Percentiles rank a stretch among this genome's conserved stretches.
Conservation (phyloP, 2,329 filamentous ascomycete genomes). For the Colletotrichum sojae region DNA sequence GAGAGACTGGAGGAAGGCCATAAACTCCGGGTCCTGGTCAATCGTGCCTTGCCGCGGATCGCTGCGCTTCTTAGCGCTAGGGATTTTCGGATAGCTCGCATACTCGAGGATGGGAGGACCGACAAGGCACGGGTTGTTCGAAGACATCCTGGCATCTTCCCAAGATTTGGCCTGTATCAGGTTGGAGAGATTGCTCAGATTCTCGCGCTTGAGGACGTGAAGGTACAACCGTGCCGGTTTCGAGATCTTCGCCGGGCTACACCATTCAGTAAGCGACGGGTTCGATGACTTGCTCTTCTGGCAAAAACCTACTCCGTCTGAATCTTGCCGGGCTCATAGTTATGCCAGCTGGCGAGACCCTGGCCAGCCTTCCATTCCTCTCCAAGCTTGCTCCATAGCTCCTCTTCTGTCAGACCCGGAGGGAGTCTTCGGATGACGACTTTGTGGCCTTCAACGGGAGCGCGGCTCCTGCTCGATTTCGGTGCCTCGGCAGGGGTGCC, state of each 20-base stretch:
- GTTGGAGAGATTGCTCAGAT: constrained; percentile 78
- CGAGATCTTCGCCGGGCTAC: constrained; percentile 87
- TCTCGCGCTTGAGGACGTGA: constrained; percentile 80
- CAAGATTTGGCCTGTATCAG: constrained; percentile 78
- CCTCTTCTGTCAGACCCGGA: constrained; percentile 84
- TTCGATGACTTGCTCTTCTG: not conserved
- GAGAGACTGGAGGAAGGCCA: constrained; percentile 89
- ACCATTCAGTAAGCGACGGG: constrained; percentile 26
- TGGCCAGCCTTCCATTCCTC: constrained; percentile 85
- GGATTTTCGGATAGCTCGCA: constrained; percentile 86
- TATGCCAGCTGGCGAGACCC: constrained; percentile 88
- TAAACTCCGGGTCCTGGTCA: constrained; percentile 96
- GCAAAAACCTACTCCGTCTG: constrained; percentile 80
- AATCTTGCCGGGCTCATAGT: constrained; percentile 77
- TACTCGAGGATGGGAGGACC: constrained; percentile 87
- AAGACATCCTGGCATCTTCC: constrained; percentile 85
- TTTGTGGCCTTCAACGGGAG: constrained; percentile 79
- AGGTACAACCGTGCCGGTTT: constrained; percentile 85
- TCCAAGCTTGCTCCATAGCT: constrained; percentile 81
- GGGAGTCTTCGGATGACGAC: constrained; percentile 87
- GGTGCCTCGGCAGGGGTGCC: constrained; percentile 54
- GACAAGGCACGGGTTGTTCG: constrained; percentile 78
- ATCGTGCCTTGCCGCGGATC: constrained; percentile 95
- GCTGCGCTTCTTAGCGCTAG: constrained; percentile 79
- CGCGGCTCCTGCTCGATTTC: constrained; percentile 62